These are phyloP conservation scores for Globisporangium solare DNA, from an alignment of 352 stramenopile species.

Conservation along the genomic window DNA sequence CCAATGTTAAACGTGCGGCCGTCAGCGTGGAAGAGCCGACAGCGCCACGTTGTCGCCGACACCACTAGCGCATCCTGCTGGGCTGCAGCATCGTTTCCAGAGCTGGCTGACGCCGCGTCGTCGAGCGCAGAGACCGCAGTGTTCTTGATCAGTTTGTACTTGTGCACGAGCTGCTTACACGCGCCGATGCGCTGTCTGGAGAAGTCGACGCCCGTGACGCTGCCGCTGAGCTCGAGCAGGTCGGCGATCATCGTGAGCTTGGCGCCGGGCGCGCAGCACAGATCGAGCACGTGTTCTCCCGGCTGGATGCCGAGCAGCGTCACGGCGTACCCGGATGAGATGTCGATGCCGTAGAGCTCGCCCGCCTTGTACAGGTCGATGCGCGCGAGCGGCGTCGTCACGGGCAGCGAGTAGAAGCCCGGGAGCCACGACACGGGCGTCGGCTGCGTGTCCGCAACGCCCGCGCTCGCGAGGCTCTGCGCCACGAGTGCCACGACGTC, in stretches of 20 bases:
- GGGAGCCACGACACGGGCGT: slow-evolving; percentile 42
- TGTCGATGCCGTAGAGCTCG: slow-evolving; percentile 80
- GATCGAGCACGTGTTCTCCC: slow-evolving; percentile 88
- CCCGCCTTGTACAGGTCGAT: slow-evolving; percentile 44
- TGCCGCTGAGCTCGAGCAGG: slow-evolving; percentile 45
- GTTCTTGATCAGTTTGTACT: slow-evolving; percentile 83
- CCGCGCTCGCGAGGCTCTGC: slow-evolving; percentile 3
- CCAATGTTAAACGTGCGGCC: slow-evolving; percentile 66
- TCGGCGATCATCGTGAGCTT: slow-evolving; percentile 93
- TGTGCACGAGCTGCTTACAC: slow-evolving; percentile 88
- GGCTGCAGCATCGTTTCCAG: not conserved
- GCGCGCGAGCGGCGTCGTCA: slow-evolving; percentile 33
- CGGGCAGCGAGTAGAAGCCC: slow-evolving; percentile 64
- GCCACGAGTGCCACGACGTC: slow-evolving; percentile 6
- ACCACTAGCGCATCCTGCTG: not conserved
- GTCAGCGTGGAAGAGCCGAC: slow-evolving; percentile 74
- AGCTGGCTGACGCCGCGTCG: not conserved
- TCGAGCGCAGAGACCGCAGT: not conserved
- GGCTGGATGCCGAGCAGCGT: slow-evolving; percentile 51
- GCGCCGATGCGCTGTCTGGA: slow-evolving; percentile 77
- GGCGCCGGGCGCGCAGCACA: slow-evolving; percentile 91
- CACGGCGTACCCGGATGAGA: slow-evolving; percentile 73
- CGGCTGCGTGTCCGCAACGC: slow-evolving; percentile 4
- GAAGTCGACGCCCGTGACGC: slow-evolving; percentile 85
- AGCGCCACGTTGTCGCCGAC: slow-evolving; percentile 38